phyloP scores from a whole-genome alignment of 768 basidiomycete species.

The Leccinum broughii region DNA sequence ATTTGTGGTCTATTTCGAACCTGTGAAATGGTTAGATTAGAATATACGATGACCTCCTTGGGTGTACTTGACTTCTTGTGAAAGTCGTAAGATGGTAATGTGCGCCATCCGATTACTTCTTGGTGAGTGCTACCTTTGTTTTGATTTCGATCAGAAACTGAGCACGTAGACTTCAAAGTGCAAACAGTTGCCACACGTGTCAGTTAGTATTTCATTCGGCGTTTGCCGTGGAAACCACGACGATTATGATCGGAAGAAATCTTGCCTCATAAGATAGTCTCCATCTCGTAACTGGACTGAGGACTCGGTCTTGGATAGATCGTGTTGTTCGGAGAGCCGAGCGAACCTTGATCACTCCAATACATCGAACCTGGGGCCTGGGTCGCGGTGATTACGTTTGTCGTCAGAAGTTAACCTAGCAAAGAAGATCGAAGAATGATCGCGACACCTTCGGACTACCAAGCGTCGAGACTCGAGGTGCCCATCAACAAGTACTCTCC shows the following conservation, averaged over 20 bases:
- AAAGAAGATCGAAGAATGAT: conserved; percentile 19
- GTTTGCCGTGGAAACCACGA: neutral
- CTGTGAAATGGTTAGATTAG: neutral
- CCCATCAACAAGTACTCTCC: neutral
- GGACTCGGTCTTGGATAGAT: neutral
- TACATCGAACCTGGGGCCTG: neutral
- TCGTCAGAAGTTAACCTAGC: conserved; percentile 14
- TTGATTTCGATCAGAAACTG: neutral
- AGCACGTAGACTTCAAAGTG: neutral
- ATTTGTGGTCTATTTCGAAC: neutral
- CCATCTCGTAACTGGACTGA: neutral
- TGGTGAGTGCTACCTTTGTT: neutral
- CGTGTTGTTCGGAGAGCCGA: neutral
- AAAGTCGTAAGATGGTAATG: too few relatives aligned
- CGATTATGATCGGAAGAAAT: neutral
- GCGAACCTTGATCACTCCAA: neutral
- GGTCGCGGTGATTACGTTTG: conserved; percentile 20
- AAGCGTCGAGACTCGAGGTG: conserved; percentile 1
- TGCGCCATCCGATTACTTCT: neutral
- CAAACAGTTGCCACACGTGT: neutral
- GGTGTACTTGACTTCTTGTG: neutral
- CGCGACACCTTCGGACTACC: conserved; percentile 21
- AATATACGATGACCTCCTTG: neutral
- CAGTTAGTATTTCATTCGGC: neutral
- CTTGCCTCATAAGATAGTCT: neutral